A percentile compares a stretch with the other conserved stretches of the same genome.
phyloP scores from a whole-genome alignment of 495 filamentous ascomycete species.

The Annulohypoxylon bovei region DNA sequence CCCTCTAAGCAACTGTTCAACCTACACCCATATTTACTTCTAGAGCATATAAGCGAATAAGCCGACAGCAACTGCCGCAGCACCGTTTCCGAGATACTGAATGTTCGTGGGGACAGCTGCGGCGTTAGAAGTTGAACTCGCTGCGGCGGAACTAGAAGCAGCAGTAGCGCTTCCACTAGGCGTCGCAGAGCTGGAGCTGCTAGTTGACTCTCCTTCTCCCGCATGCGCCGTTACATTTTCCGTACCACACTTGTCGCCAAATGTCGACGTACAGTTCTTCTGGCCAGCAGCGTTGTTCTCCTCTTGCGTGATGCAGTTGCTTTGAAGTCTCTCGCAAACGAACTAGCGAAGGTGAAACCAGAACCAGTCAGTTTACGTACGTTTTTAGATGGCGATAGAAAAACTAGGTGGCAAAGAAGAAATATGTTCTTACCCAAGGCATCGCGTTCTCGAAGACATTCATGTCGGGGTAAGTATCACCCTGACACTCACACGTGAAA shows the following conservation, averaged over 20 bases:
- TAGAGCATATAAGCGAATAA: constrained; percentile 51
- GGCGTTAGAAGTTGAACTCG: constrained; percentile 35
- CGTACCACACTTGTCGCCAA: constrained; percentile 48
- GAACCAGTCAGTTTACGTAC: constrained; percentile 11
- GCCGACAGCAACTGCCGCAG: constrained; percentile 49
- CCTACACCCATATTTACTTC: constrained; percentile 23
- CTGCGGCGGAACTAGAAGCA: constrained; percentile 23
- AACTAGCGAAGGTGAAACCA: constrained; percentile 29
- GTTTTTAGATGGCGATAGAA: neutral
- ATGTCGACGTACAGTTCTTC: constrained; percentile 46
- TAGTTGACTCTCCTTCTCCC: constrained; percentile 39
- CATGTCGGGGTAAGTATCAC: constrained; percentile 49
- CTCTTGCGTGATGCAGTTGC: constrained; percentile 45
- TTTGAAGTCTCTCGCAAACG: constrained; percentile 49
- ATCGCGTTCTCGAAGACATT: constrained; percentile 48
- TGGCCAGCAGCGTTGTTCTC: constrained; percentile 49
- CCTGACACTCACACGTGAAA: constrained; percentile 49
- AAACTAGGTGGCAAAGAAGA: neutral
- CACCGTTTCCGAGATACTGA: constrained; percentile 49
- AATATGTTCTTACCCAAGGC: constrained; percentile 45
- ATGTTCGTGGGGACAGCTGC: constrained; percentile 47
- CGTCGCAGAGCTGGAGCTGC: constrained; percentile 27
- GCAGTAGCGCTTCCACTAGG: constrained; percentile 32
- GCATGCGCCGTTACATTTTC: constrained; percentile 49
- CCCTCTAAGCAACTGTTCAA: constrained; percentile 1